Percentiles rank a stretch among this genome's conserved stretches.
phyloP scores from a whole-genome alignment of 345 rosid species.

The Corchorus olitorius region DNA sequence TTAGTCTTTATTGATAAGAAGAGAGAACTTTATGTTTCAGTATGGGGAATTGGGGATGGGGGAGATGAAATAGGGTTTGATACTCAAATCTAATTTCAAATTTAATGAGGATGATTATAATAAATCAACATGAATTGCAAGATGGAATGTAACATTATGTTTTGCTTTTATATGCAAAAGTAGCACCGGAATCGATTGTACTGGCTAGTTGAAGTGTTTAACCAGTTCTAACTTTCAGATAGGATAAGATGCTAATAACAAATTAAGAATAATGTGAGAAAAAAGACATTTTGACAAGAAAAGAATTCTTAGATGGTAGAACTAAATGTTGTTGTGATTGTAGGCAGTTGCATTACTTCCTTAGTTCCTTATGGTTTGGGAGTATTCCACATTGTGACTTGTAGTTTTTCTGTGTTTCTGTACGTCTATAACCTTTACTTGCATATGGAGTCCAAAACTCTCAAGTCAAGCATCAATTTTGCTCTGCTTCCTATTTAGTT shows the following conservation, averaged over 20 bases:
- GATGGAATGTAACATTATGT: neutral
- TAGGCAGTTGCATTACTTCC: neutral
- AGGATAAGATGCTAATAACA: neutral
- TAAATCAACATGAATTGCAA: neutral
- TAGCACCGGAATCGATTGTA: neutral
- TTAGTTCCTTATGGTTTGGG: neutral
- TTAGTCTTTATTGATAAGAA: neutral
- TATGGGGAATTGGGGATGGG: neutral
- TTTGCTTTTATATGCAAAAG: neutral
- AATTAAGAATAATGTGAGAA: neutral
- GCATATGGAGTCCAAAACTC: neutral
- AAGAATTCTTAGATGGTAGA: neutral
- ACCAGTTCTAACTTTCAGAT: neutral
- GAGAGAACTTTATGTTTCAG: neutral
- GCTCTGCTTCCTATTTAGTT: neutral
- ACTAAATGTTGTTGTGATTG: neutral
- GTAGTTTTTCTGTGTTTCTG: neutral
- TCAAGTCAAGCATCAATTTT: neutral
- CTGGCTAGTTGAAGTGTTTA: neutral
- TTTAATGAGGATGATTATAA: neutral
- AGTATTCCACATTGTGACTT: neutral
- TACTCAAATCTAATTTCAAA: neutral
- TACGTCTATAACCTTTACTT: neutral
- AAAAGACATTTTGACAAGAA: neutral
- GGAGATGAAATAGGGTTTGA: neutral